Evolutionary conservation across 345 rosid genomes (phyloP), one percentile per base, ranked within the genome.

Genomic region (Aethionema arabicum): DNA sequence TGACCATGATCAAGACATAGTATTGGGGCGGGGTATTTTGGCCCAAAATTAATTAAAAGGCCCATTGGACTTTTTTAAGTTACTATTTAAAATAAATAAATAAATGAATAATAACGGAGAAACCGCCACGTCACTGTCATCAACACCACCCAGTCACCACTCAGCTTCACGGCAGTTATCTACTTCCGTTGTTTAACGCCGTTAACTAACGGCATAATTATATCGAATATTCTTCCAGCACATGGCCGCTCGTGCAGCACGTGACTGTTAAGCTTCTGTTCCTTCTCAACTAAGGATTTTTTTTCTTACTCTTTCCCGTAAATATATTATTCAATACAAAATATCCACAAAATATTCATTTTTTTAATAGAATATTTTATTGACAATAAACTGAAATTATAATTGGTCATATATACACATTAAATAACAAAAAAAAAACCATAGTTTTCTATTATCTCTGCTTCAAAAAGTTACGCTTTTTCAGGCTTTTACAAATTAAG

Each of bases 141-240:
- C 53, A 5, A 21, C 27, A 21, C 27, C 27, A 10, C 40, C 40
- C 40, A 37, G 40, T 32, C 36, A 16, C 51, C 42, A 32, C 11
- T 42, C 68, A 11, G 21, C 6, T 13, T 30, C 47, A 8, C 60
- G 46, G 33, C 32, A 38, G 38, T 21, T 2, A 38, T 39, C 33
- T 56, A 33, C 30, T 68, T 61, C 54, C 66, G 59, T 33, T 43
- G 8, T 47, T 59, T n/a, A 11, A 62, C 74, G 48, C 32, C 65
- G 69, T 63, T 29, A 63, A 38, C 36, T 63, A 64, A 50, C 70
- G 74, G 61, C 16, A 16, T 7, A 35, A 56, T 8, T 11, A 40
- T 36, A 49, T 29, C 40, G 75, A 70, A 70, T 57, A 70, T 70
- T 70, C 75, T 70, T 37, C 41, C 39, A 29, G 21, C 70, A 71